A percentile compares a stretch with the other conserved stretches of the same genome.
Evolutionary conservation across 2,329 filamentous ascomycete genomes (phyloP).

Genomic region (Sporothrix pallida): DNA sequence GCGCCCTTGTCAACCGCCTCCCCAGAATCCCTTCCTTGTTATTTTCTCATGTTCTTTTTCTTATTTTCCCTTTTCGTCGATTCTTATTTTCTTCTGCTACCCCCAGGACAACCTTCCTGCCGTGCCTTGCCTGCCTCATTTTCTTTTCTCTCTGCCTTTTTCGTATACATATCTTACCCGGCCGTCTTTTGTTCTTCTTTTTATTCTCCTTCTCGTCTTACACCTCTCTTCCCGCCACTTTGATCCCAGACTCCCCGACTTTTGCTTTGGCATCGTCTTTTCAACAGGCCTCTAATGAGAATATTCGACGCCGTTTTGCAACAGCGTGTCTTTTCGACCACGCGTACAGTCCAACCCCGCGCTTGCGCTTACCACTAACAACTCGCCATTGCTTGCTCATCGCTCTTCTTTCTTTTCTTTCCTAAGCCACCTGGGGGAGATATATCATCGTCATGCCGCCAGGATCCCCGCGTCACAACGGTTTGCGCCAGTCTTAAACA

Average conservation of each 20-base stretch:
- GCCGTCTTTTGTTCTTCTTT: background rate
- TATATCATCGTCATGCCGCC: constrained; percentile 26
- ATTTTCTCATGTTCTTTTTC: background rate
- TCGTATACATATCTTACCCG: background rate
- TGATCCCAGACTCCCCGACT: constrained; percentile 1
- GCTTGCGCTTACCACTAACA: constrained; percentile 25
- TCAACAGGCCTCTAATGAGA: background rate
- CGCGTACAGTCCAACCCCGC: background rate
- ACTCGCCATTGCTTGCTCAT: background rate
- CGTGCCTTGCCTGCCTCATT: background rate
- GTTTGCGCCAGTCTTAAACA: constrained; percentile 7
- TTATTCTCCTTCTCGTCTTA: background rate
- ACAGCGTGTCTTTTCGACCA: background rate
- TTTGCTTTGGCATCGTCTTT: background rate
- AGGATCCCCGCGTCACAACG: constrained; percentile 20
- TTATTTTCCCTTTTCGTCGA: background rate
- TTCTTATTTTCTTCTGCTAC: background rate
- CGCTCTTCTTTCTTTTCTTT: background rate
- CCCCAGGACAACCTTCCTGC: background rate
- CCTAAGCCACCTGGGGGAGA: constrained; percentile 10
- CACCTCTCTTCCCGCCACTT: background rate
- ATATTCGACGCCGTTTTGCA: background rate
- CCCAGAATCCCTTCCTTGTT: background rate
- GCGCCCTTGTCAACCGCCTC: constrained; percentile 8
- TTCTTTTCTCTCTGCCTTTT: background rate